Base-by-base conservation (phyloP, 1,284 basidiomycete genomes). In the Boletus mariae region DNA sequence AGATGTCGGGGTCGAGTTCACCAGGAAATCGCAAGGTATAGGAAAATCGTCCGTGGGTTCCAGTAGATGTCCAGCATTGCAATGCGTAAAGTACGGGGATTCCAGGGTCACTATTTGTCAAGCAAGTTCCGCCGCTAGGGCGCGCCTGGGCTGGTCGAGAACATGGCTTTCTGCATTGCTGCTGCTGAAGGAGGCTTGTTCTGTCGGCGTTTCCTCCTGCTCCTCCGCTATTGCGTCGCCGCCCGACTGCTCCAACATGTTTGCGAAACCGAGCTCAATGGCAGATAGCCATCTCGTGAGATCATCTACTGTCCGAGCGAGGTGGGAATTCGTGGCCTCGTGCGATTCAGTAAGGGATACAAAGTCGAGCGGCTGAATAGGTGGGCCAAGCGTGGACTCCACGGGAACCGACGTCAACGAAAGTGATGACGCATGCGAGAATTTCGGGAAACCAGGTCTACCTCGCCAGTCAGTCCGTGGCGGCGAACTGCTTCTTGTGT, bases 221-320 rank as follows among this genome's bases (percentile, higher is more conserved):
- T 84, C 82, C 63, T 87, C 84, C 56, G 80, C 77, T 54, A 83
- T 84, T 25, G 76, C 75, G 52, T 80, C 73, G 25, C 66, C 71
- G 17, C 67, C 62, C 1, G 71, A 62, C 45, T 72, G 73, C 45
- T 86, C 84, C 45, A 94, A 72, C 59, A 94, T 74, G 45, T 75
- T 80, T 48, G 76, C 78, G 34, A 94, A 71, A 1, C 90, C 91
- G 9, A 69, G 70, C 67, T 92, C 90, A 1, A 97, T 80, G 1
- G 86, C 78, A 4, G 83, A 80, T 51, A 98, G 72, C 92, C 92
- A 97, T 58, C 81, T 77, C 3, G 83, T 79, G 42, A 98, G 79
- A 60, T 92, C 87, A 54, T 90, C 87, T 8, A 97, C 84, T 1
- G 87, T 90, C 45, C 76, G 74, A 35, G 85, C 85, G 38, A 98